Evolutionary conservation across 345 rosid species (phyloP), one percentile per base, ranked within the genome.

Genomic region (Hibiscus tridactylites): DNA sequence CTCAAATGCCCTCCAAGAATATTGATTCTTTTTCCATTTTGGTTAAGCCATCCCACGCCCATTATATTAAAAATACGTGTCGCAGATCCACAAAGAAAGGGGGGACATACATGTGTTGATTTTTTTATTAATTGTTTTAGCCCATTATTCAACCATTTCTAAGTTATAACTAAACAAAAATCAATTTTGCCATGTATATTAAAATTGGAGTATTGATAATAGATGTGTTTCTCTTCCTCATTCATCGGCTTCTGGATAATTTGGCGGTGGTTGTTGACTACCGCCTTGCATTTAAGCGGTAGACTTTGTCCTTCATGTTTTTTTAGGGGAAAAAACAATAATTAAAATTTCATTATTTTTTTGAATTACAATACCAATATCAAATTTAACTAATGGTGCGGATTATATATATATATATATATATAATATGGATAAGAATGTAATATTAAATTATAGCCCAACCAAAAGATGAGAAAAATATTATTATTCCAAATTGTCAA

Each of bases 231-330:
- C 31, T 3, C 31, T 29, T 3, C 31, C 31, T 29, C 31, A 29
- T 29, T 29, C 31, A 29, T 29, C 31, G 31, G 31, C 31, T 29
- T 29, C 31, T 29, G 31, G 31, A 29, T 29, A 2, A 29, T 35
- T 35, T 35, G 39, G 68, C 31, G 50, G 68, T 63, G 50, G 50
- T 63, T 28, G 68, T 63, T 63, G 50, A 37, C 68, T 63, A 19
- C 29, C 50, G 50, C 50, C 16, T 29, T 61, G 28, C 68, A 63
- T 39, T 63, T 49, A 63, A 42, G 19, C 46, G 24, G 66, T 33
- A 35, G n/a, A 50, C 17, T 63, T 33, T 64, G 68, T 63, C 49
- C 9, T 63, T 2, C 3, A 63, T 28, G 11, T 9, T 37, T 1
- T n/a, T 37, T 37, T 6, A 0, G 42, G 42, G 8, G 5, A 37